These are phyloP conservation scores for Strigomonas culicis DNA, from an alignment of 208 protist species.

Conservation along the genomic window DNA sequence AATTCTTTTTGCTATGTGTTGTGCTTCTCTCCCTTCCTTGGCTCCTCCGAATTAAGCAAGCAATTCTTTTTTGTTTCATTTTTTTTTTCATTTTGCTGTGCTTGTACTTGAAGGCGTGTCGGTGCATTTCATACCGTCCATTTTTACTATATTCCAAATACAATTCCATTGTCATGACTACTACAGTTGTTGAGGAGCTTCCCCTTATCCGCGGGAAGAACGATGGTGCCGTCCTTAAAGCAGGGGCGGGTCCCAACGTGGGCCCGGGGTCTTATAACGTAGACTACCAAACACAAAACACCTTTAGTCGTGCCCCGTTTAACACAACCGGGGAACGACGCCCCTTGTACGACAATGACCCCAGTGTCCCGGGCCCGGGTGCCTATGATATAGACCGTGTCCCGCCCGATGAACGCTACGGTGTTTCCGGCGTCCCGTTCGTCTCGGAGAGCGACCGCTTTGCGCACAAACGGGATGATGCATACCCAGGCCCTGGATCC, in stretches of 20 bases:
- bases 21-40: too few species aligned
- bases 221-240: constrained; percentile 18
- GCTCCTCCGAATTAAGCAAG: too few species aligned
- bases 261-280: constrained; percentile 79
- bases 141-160: not conserved
- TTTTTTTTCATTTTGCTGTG: constrained; percentile 22
- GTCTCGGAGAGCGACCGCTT: constrained; percentile 59
- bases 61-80: not conserved
- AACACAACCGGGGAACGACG: constrained; percentile 54
- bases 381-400: constrained; percentile 32
- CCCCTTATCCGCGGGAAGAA: constrained; percentile 72
- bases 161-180: not conserved
- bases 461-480: constrained; percentile 17
- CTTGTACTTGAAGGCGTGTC: not conserved
- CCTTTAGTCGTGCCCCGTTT: constrained; percentile 65
- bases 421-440: constrained; percentile 58
- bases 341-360: constrained; percentile 20
- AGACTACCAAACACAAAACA: constrained; percentile 15
- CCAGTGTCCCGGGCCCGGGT: constrained; percentile 54
- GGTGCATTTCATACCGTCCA: not conserved
- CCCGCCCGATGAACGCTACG: constrained; percentile 4
- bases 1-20: constrained; percentile 11
- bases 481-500: constrained; percentile 56
- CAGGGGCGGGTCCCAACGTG: constrained; percentile 44
- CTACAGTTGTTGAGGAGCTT: constrained; percentile 56